Base-by-base conservation (phyloP, 1,284 basidiomycete genomes). In the Omphalotus olearius region DNA sequence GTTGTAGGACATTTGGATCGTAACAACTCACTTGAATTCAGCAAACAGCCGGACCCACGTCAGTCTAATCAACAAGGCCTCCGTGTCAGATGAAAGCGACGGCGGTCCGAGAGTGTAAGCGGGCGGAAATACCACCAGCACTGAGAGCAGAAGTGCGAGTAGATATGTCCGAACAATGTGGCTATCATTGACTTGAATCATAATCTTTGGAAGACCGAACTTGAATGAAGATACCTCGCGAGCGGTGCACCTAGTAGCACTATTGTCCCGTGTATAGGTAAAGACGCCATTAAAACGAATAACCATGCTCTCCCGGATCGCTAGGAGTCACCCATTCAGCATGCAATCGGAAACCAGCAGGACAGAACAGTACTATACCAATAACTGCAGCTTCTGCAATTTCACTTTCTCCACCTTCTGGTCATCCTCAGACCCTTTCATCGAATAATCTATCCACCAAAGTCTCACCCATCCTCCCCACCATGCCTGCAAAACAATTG, bases 241-340 rank as follows among this genome's bases (percentile, higher is more conserved):
- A 88, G 58, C 0, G 91, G 88, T 4, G 91, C 91, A 1, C 93
- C 93, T 56, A 95, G 85, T 10, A 90, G 63, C 7, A 89, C 67
- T 1, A 88, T 57, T 2, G 83, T 41, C 39, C 67, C 56, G 54
- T 84, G 74, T 16, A 81, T 66, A 4, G 71, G 58, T 10, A 80
- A 35, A 1, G 87, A 74, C 1, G 70, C 68, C 6, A 69, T 67
- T 1, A 81, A 44, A 0, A 89, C 88, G 28, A 80, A 72, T 6
- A 74, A 46, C 52, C 71, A 71, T 0, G 90, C 83, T 37, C 76
- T 70, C 38, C 62, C 64, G 17, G 81, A 57, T 26, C 64, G 69
- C 82, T 83, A 45, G 11, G 41, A 38, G 14, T 13, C 11, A 23
- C 7, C 16, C 4, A 25, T 51, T 16, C 18, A 46, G 41, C 18